Conservation (phyloP, 257 asterid species). For the Solanum infundibuliforme region DNA sequence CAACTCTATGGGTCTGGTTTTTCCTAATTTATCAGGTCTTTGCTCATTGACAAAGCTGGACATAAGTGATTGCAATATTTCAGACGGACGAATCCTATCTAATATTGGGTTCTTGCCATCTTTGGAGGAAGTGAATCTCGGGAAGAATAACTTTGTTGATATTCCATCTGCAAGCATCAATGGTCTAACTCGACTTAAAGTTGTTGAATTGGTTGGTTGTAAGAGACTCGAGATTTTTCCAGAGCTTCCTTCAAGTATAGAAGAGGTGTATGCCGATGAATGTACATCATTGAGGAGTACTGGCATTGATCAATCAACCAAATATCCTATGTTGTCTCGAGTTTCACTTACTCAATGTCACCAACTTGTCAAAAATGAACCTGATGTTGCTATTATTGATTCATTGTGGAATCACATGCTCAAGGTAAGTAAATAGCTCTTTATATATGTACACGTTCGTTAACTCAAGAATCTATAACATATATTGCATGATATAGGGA, state of each 20-base stretch:
- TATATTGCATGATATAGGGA: background rate
- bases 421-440: background rate
- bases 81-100: background rate
- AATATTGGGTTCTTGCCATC: background rate
- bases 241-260: background rate
- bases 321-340: background rate
- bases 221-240: background rate
- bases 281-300: constrained; percentile 1
- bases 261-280: background rate
- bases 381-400: background rate
- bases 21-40: background rate
- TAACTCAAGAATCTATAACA: background rate
- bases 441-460: background rate
- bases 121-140: background rate
- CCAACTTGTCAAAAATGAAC: background rate
- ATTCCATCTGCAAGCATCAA: background rate
- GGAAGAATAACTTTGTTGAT: background rate
- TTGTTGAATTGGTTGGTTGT: constrained; percentile 1
- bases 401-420: constrained; percentile 1
- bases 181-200: background rate
- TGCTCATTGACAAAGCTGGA: background rate
- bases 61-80: constrained; percentile 1
- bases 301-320: background rate
- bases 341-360: background rate
- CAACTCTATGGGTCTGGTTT: background rate